A percentile compares a stretch with the other conserved stretches of the same genome.
Evolutionary conservation across 2,329 filamentous ascomycete genomes (phyloP).

Genomic region (Drechslerella dactyloides): DNA sequence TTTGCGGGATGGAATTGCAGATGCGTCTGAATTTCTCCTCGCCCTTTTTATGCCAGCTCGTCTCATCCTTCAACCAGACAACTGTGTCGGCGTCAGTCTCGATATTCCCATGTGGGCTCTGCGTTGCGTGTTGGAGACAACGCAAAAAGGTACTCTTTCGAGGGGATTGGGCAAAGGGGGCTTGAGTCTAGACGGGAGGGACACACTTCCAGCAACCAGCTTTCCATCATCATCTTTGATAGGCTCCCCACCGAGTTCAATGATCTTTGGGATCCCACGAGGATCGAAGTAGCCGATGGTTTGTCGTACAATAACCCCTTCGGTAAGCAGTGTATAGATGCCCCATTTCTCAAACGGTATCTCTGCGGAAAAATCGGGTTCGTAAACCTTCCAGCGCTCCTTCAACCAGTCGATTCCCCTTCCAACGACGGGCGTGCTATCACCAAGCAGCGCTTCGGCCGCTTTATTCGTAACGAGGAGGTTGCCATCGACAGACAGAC

Average conservation of each 20-base stretch:
- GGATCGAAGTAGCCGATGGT: slow-evolving; percentile 45
- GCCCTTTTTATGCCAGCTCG: slow-evolving; percentile 43
- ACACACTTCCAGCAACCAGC: slow-evolving; percentile 46
- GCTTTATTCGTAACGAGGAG: slow-evolving; percentile 47
- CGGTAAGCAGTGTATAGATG: slow-evolving; percentile 39
- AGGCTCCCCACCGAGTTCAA: slow-evolving; percentile 47
- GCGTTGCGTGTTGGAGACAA: slow-evolving; percentile 45
- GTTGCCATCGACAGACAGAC: slow-evolving; percentile 42
- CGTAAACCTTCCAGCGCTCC: slow-evolving; percentile 48
- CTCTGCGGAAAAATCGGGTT: slow-evolving; percentile 47
- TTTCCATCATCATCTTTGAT: slow-evolving; percentile 41
- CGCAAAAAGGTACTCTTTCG: slow-evolving; percentile 17
- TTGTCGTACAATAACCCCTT: slow-evolving; percentile 41
- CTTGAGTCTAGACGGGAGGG: not conserved
- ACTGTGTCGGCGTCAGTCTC: slow-evolving; percentile 13
- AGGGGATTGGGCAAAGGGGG: slow-evolving; percentile 6
- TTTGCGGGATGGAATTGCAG: slow-evolving; percentile 48
- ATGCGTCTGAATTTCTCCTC: slow-evolving; percentile 46
- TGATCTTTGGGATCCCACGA: slow-evolving; percentile 30
- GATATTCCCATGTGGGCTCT: slow-evolving; percentile 9
- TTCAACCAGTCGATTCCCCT: slow-evolving; percentile 47
- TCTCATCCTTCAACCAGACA: slow-evolving; percentile 50
- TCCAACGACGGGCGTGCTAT: slow-evolving; percentile 44
- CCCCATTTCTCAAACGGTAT: slow-evolving; percentile 50
- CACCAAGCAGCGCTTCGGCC: slow-evolving; percentile 39